phyloP scores from a whole-genome alignment of 2,329 filamentous ascomycete species.

The Proliferodiscus dingleyae region DNA sequence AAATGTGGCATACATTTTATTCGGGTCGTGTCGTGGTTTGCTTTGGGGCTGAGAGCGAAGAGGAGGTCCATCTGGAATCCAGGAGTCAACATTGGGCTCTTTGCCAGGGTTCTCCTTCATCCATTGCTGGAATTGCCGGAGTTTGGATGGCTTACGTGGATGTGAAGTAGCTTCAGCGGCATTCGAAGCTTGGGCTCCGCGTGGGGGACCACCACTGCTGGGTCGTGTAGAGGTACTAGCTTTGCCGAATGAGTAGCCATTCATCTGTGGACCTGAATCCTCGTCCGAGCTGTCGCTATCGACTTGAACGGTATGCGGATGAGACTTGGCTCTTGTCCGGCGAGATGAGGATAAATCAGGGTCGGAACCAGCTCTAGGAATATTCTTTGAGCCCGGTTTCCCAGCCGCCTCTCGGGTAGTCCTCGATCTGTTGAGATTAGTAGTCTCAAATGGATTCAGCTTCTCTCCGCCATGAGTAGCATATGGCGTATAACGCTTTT shows the following conservation, averaged over 20 bases:
- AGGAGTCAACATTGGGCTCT: conserved; percentile 6
- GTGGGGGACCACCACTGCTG: conserved; percentile 12
- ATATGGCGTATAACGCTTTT: conserved; percentile 54
- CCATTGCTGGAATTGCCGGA: conserved; percentile 16
- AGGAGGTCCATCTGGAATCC: conserved; percentile 19
- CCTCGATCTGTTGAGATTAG: conserved; percentile 29
- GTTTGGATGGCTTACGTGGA: conserved; percentile 20
- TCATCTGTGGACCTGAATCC: conserved; percentile 2
- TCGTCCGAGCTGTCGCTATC: conserved; percentile 15
- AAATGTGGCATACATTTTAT: conserved; percentile 27
- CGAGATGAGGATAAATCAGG: conserved; percentile 22
- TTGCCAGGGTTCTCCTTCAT: conserved; percentile 14
- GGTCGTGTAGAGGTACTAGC: neutral
- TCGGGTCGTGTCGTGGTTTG: conserved; percentile 14
- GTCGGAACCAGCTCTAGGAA: conserved; percentile 27
- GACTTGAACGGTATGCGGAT: conserved; percentile 6
- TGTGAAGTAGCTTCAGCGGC: conserved; percentile 4
- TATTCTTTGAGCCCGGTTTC: conserved; percentile 5
- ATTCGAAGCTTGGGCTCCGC: conserved; percentile 2
- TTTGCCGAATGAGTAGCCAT: conserved; percentile 7
- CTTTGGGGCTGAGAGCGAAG: conserved; percentile 14
- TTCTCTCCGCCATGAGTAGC: conserved; percentile 53
- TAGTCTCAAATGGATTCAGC: conserved; percentile 49
- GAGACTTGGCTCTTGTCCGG: conserved; percentile 4
- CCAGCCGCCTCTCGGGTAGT: conserved; percentile 23